Base-by-base conservation (phyloP, 139 green algal species). In the Chlorokybus atmophyticus region DNA sequence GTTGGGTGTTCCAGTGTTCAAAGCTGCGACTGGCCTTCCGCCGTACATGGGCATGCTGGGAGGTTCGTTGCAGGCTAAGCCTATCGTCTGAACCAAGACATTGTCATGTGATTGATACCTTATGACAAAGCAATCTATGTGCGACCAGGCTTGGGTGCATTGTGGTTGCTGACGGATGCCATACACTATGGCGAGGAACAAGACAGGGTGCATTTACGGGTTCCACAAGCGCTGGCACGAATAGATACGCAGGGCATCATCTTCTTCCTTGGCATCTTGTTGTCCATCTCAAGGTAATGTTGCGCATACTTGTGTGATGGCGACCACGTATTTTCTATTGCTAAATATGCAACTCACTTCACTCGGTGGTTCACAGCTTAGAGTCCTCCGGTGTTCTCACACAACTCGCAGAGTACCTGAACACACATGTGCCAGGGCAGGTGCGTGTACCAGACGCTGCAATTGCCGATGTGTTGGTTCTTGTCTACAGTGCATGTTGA, bases 181-280 rank as follows among this genome's bases (percentile, higher is more conserved):
- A 76, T 87, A 23, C 80, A 87, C 68, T 80, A 74, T 41, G 74
- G 74, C 0, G 79, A 86, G 66, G 56, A 21, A 10, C 4, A 72
- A 29, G 53, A 69, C 39, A 29, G 70, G 25, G 21, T 30, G 30
- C 17, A 29, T 10, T 52, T 80, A 23, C 68, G 60, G 29, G 73
- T 80, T 23, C 67, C 73, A 7, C 32, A 75, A 10, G 73, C 73
- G 28, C 66, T 80, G 24, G 54, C 49, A 2, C 67, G 72, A 30
- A 80, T 80, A 31, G 73, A 80, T 49, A 77, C 71, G 25, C 69
- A 85, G 68, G 78, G 79, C n/a, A 67, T 87, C 27, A 71, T 87
- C 41, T 87, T 87, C 63, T 87, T 87, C 69, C 60, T 82, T 23
- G 80, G 80, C 42, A 79, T 87, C 40, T 67, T 87, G 51, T 49